phyloP scores from a whole-genome alignment of 306 rosid genomes.

The Senna siamea region DNA sequence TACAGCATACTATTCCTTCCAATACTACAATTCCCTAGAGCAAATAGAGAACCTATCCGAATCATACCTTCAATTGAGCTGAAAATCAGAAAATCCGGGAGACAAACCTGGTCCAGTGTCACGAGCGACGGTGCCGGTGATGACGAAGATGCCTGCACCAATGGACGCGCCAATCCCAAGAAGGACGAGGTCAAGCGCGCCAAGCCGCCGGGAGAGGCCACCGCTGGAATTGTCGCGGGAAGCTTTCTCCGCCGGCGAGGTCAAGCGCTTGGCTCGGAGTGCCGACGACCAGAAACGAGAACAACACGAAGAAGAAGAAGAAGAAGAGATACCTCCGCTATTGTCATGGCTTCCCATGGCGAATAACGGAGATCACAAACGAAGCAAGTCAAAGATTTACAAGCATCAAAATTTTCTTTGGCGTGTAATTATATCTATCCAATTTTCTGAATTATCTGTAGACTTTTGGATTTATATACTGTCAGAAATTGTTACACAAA shows the following conservation, averaged over 20 bases:
- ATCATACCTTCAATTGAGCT: neutral
- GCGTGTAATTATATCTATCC: neutral
- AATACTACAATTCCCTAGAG: neutral
- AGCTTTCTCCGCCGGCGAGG: slow-evolving; percentile 54
- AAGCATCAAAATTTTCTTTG: neutral
- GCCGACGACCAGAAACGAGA: slow-evolving; percentile 82
- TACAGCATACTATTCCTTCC: neutral
- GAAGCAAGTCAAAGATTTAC: neutral
- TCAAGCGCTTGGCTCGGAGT: slow-evolving; percentile 62
- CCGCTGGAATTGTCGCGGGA: slow-evolving; percentile 54
- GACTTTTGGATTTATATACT: neutral
- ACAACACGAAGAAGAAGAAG: slow-evolving; percentile 48
- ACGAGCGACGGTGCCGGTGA: slow-evolving; percentile 97
- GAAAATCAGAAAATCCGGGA: neutral
- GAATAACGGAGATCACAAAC: neutral
- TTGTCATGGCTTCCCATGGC: slow-evolving; percentile 43
- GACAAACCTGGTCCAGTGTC: slow-evolving; percentile 78
- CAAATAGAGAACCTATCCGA: neutral
- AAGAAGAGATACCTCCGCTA: slow-evolving; percentile 9
- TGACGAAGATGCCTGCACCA: slow-evolving; percentile 89
- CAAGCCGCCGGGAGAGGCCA: slow-evolving; percentile 86
- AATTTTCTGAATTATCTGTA: neutral
- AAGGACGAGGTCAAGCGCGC: slow-evolving; percentile 81
- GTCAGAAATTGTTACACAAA: too few species aligned
- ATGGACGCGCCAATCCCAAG: slow-evolving; percentile 94